These are phyloP conservation scores for Pichia nakasei DNA, from an alignment of 805 yeast species.

Conservation along the genomic window DNA sequence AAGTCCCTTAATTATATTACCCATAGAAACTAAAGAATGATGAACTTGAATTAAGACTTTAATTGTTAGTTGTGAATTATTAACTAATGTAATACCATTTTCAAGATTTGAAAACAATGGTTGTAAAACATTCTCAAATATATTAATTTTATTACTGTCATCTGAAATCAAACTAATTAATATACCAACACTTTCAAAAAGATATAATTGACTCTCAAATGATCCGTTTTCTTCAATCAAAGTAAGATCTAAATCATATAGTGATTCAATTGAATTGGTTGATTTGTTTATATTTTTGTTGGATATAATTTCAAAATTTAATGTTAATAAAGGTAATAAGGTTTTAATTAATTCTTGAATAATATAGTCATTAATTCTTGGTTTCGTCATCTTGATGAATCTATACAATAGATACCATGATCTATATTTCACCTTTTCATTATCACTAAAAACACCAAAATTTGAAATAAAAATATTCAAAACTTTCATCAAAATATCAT, in stretches of 20 bases:
- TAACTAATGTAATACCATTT: slow-evolving; percentile 39
- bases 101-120: slow-evolving; percentile 72
- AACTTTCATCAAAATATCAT: slow-evolving; percentile 49
- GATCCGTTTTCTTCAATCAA: slow-evolving; percentile 46
- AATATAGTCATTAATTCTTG: slow-evolving; percentile 41
- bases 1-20: slow-evolving; percentile 82
- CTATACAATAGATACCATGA: slow-evolving; percentile 87
- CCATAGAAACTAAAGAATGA: slow-evolving; percentile 80
- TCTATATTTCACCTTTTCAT: slow-evolving; percentile 68
- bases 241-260: slow-evolving; percentile 24
- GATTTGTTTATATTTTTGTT: slow-evolving; percentile 14
- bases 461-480: slow-evolving; percentile 72
- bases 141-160: slow-evolving; percentile 30
- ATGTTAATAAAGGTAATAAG: slow-evolving; percentile 52
- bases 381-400: slow-evolving; percentile 70
- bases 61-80: slow-evolving; percentile 26
- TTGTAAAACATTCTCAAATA: slow-evolving; percentile 59
- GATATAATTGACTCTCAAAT: slow-evolving; percentile 70
- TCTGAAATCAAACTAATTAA: slow-evolving; percentile 51
- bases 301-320: slow-evolving; percentile 44
- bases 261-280: slow-evolving; percentile 7
- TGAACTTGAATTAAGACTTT: slow-evolving; percentile 64
- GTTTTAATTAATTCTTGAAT: slow-evolving; percentile 51
- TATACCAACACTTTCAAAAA: slow-evolving; percentile 82
- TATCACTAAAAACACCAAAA: slow-evolving; percentile 70